Evolutionary conservation across 2,329 filamentous ascomycete genomes (phyloP).

Genomic region (Aspergillus fumigatus): DNA sequence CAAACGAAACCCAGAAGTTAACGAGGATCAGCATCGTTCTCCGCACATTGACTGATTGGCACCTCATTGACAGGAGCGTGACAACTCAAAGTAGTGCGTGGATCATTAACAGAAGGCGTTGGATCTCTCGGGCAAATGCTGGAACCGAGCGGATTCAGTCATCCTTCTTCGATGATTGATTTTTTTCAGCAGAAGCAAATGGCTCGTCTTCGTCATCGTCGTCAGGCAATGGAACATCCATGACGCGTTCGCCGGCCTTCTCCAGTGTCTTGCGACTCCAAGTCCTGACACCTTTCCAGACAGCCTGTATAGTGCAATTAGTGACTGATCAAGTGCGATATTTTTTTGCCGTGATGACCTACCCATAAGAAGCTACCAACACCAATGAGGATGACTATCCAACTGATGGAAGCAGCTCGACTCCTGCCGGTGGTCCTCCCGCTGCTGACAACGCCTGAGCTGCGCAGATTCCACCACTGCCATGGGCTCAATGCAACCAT

Average conservation of each 20-base stretch:
- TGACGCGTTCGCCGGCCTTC: conserved; percentile 70
- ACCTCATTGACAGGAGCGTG: conserved; percentile 76
- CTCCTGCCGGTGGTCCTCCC: conserved; percentile 65
- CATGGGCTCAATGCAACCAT: conserved; percentile 69
- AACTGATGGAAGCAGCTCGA: conserved; percentile 72
- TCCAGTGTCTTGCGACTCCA: conserved; percentile 71
- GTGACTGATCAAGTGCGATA: background rate
- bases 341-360: conserved; percentile 37
- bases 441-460: conserved; percentile 52
- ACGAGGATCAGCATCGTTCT: conserved; percentile 53
- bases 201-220: conserved; percentile 55
- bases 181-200: conserved; percentile 5
- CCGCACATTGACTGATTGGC: conserved; percentile 97
- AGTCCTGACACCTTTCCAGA: conserved; percentile 75
- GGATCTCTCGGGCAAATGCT: background rate
- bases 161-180: conserved; percentile 23
- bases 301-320: conserved; percentile 49
- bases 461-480: conserved; percentile 70
- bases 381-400: conserved; percentile 74
- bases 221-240: conserved; percentile 61
- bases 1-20: conserved; percentile 28
- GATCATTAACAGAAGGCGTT: background rate
- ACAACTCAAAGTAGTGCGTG: conserved; percentile 96
- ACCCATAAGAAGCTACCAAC: conserved; percentile 73
- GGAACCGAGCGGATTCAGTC: conserved; percentile 15